phyloP scores from a whole-genome alignment of 805 yeast species.

The Starmerella kuoi region DNA sequence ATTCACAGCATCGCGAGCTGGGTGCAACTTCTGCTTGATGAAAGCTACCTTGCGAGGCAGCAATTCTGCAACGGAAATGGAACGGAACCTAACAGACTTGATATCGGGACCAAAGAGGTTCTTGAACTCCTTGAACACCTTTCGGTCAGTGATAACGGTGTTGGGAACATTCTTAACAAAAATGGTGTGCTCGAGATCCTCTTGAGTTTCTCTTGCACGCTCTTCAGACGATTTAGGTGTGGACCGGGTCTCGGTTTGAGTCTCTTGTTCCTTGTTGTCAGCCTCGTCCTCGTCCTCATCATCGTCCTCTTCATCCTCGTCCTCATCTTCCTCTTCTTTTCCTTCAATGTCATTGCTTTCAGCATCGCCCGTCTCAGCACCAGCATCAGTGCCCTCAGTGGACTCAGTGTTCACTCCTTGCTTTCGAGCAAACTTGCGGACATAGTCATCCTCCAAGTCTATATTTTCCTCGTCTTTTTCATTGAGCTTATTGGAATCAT shows the following conservation, averaged over 20 bases:
- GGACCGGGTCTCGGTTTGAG: constrained; percentile 15
- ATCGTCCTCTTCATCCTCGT: background rate
- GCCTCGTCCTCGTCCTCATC: background rate
- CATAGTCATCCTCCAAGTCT: constrained; percentile 38
- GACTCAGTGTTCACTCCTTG: background rate
- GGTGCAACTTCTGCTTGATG: constrained; percentile 64
- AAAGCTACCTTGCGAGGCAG: constrained; percentile 88
- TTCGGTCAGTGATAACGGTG: constrained; percentile 51
- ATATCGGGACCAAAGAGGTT: constrained; percentile 35
- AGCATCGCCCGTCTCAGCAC: background rate
- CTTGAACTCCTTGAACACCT: constrained; percentile 51
- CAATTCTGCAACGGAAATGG: constrained; percentile 76
- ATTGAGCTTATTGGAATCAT: background rate
- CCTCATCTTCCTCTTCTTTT: background rate
- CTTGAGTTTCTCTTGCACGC: background rate
- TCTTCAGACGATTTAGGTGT: constrained; percentile 35
- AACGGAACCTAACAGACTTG: constrained; percentile 71
- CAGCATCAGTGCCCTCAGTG: background rate
- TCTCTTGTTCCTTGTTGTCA: constrained; percentile 19
- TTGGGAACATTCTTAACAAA: constrained; percentile 79
- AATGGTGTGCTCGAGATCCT: constrained; percentile 72
- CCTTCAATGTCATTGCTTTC: background rate
- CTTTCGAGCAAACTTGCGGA: constrained; percentile 36
- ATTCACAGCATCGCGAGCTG: constrained; percentile 67
- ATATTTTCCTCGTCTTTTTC: constrained; percentile 20